Evolutionary conservation across 805 yeast genomes (phyloP), one percentile per base, ranked within the genome.

Genomic region (Candida awuae): DNA sequence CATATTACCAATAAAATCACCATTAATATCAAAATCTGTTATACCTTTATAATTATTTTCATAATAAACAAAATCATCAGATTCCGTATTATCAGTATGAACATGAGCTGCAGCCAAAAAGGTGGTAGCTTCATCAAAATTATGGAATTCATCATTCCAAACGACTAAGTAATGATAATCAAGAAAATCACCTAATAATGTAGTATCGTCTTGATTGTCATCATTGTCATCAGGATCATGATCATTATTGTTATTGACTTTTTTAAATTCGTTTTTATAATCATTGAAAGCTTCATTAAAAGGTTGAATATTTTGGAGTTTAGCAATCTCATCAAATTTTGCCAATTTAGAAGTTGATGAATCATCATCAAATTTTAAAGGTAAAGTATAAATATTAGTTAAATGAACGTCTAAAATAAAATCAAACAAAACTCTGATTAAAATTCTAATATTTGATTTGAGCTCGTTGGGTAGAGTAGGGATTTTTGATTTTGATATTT

Each of bases 101-200:
- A 31, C 34, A 33, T 23, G 28, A 13, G 44, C 47, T 5, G 39
- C 30, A 4, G 48, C 36, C 8, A 57, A 31, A 9, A 55, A 47
- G 3, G 32, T 36, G 18, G 42, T 37, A 5, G 63, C 56, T 10
- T 45, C 37, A 2, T 67, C 63, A 47, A 69, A 73, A 49, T 75
- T 72, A 51, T 84, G 92, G 47, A 66, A 68, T 50, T 84, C 92
- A 52, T 84, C 94, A 55, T 84, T 84, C 82, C 88, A 84, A n/a
- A 81, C 63, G 17, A 79, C 53, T 23, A 82, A 62, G 30, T 65
- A 59, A 62, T 71, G 77, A 12, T 63, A 43, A 7, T 47, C 47
- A 1, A 38, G 12, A 10, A 34, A 31, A 28, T 39, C 32, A 32
- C 29, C 33, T 8, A 20, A 17, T 16, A 20, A n/a, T 15, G 13